Conservation (phyloP, 2,329 filamentous ascomycete species). For the Pleurostoma richardsiae region DNA sequence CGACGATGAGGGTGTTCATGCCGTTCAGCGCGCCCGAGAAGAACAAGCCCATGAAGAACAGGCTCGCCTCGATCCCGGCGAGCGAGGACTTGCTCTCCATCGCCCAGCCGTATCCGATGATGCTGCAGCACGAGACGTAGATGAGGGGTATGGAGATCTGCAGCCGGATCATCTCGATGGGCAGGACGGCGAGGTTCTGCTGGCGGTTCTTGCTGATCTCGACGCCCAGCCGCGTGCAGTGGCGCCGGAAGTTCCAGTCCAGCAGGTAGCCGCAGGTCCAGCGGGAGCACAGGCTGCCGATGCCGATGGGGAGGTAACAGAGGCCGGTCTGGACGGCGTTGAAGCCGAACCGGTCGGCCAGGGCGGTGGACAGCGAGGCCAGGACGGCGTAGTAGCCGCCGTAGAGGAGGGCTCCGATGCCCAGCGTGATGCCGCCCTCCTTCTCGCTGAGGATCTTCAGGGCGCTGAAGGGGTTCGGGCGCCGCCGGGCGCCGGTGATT, state of each 20-base stretch:
- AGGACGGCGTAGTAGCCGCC: constrained; percentile 18
- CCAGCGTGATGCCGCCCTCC: constrained; percentile 17
- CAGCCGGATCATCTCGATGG: constrained; percentile 14
- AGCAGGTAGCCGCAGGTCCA: constrained; percentile 11
- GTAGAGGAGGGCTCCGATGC: constrained; percentile 15
- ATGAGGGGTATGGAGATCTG: constrained; percentile 13
- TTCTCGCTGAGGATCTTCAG: constrained; percentile 16
- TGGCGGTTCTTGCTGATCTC: constrained; percentile 9
- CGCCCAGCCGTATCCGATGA: constrained; percentile 17
- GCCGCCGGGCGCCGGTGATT: constrained; percentile 4
- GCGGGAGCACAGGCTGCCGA: constrained; percentile 11
- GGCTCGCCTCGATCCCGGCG: constrained; percentile 11
- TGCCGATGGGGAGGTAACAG: constrained; percentile 12
- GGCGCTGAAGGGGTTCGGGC: constrained; percentile 17
- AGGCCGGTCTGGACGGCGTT: constrained; percentile 9
- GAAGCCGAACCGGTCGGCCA: constrained; percentile 11
- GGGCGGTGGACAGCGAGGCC: constrained; percentile 15
- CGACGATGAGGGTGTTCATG: constrained; percentile 14
- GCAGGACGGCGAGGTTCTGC: constrained; percentile 11
- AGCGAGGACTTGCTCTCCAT: constrained; percentile 14
- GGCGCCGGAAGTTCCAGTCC: constrained; percentile 13
- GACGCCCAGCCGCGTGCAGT: constrained; percentile 8
- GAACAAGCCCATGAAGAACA: constrained; percentile 16
- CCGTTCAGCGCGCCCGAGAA: constrained; percentile 13
- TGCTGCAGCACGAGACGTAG: constrained; percentile 9